Evolutionary conservation across 1,284 basidiomycete genomes (phyloP).

Genomic region (Golubevia sp.): DNA sequence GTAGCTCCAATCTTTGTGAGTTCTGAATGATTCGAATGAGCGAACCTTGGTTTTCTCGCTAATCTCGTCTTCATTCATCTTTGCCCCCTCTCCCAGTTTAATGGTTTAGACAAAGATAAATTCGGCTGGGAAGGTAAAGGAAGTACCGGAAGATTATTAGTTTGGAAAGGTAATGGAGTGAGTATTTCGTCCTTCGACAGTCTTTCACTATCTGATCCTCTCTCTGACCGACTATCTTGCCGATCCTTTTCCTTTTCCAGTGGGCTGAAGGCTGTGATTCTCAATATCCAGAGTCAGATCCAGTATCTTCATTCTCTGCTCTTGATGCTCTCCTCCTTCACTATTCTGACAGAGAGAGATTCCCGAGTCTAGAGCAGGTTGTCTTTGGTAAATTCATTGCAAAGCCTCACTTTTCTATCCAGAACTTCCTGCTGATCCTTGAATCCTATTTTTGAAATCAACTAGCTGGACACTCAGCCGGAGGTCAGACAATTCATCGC

Average conservation of each 20-base stretch:
- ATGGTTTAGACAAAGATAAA: slow-evolving; percentile 22
- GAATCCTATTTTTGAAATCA: background rate
- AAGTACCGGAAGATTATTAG: slow-evolving; percentile 11
- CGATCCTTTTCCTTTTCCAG: slow-evolving; percentile 4
- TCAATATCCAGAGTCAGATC: slow-evolving; percentile 12
- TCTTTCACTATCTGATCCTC: background rate
- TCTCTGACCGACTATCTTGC: background rate
- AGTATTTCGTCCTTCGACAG: slow-evolving; percentile 2
- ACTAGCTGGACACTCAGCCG: slow-evolving; percentile 28
- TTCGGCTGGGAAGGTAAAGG: slow-evolving; percentile 8
- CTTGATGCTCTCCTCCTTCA: slow-evolving; percentile 18
- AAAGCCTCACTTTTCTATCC: too few species aligned
- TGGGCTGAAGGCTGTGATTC: slow-evolving; percentile 25
- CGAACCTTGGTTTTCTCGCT: background rate
- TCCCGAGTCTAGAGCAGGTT: slow-evolving; percentile 7
- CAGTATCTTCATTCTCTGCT: slow-evolving; percentile 24
- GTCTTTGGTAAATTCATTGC: slow-evolving; percentile 19
- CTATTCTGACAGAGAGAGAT: slow-evolving; percentile 5
- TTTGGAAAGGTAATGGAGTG: slow-evolving; percentile 29
- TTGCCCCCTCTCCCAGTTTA: slow-evolving; percentile 15
- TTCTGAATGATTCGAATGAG: background rate
- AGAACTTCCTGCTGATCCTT: too few species aligned
- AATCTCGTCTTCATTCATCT: background rate
- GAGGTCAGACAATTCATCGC: slow-evolving; percentile 24
- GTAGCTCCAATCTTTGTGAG: slow-evolving; percentile 15